Evolutionary conservation across 2,329 filamentous ascomycete species (phyloP).

Genomic region (Immersiporthe knoxdaviesiana): DNA sequence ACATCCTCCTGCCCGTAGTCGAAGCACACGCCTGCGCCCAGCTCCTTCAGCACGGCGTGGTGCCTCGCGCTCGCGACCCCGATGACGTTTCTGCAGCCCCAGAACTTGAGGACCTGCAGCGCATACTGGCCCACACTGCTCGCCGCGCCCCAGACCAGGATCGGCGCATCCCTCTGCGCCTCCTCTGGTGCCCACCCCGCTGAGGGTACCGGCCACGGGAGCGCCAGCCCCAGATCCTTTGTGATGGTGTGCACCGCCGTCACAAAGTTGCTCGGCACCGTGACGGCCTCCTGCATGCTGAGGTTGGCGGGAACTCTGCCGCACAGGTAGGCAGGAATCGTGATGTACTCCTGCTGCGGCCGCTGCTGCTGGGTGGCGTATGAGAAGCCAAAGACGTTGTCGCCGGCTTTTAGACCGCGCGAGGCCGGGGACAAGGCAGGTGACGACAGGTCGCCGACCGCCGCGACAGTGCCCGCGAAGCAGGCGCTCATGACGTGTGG

Average conservation of each 20-base stretch:
- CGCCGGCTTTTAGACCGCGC: slow-evolving; percentile 52
- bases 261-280: slow-evolving; percentile 60
- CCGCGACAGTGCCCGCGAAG: slow-evolving; percentile 56
- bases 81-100: slow-evolving; percentile 55
- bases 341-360: slow-evolving; percentile 59
- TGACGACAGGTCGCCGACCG: slow-evolving; percentile 45
- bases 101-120: slow-evolving; percentile 55
- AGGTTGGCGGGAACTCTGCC: slow-evolving; percentile 49
- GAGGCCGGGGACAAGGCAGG: slow-evolving; percentile 14
- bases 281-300: slow-evolving; percentile 51
- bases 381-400: slow-evolving; percentile 60
- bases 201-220: slow-evolving; percentile 60
- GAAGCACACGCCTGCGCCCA: slow-evolving; percentile 52
- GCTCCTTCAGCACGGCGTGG: slow-evolving; percentile 45
- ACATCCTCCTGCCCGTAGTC: slow-evolving; percentile 48
- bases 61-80: slow-evolving; percentile 51
- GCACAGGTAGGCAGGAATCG: slow-evolving; percentile 53
- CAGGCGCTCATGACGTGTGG: slow-evolving; percentile 57
- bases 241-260: slow-evolving; percentile 60
- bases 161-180: slow-evolving; percentile 39
- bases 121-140: slow-evolving; percentile 56
- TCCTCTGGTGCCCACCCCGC: slow-evolving; percentile 42
- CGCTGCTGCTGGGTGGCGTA: slow-evolving; percentile 52
- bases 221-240: slow-evolving; percentile 53
- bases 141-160: slow-evolving; percentile 57